phyloP scores from a whole-genome alignment of 2,329 filamentous ascomycete genomes.

The Alternaria incomplexa region DNA sequence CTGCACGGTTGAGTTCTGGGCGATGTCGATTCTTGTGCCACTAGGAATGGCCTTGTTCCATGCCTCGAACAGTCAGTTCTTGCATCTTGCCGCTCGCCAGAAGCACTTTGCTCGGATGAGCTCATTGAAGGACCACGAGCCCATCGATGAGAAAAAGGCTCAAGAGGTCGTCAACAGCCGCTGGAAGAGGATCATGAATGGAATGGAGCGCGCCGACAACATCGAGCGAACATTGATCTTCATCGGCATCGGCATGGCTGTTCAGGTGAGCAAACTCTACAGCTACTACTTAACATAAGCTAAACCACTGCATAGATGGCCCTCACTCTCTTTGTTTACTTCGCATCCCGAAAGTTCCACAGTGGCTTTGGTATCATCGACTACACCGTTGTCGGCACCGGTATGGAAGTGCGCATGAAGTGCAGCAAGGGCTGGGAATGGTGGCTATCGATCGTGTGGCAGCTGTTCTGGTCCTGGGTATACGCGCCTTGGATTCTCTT shows the following conservation, averaged over 20 bases:
- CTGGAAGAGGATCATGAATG: slow-evolving; percentile 29
- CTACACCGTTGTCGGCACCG: slow-evolving; percentile 34
- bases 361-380: slow-evolving; percentile 39
- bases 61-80: slow-evolving; percentile 44
- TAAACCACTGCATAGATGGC: slow-evolving; percentile 17
- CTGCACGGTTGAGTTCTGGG: slow-evolving; percentile 40
- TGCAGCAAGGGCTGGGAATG: slow-evolving; percentile 46
- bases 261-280: slow-evolving; percentile 27
- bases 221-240: slow-evolving; percentile 35
- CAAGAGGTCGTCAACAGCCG: slow-evolving; percentile 31
- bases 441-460: slow-evolving; percentile 46
- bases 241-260: slow-evolving; percentile 35
- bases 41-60: slow-evolving; percentile 35
- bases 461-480: slow-evolving; percentile 46
- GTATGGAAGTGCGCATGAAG: slow-evolving; percentile 26
- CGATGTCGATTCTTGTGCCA: slow-evolving; percentile 2
- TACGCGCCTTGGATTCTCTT: slow-evolving; percentile 45
- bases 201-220: slow-evolving; percentile 32
- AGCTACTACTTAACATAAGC: not conserved
- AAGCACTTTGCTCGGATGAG: slow-evolving; percentile 38
- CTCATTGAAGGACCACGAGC: slow-evolving; percentile 28
- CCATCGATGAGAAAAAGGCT: slow-evolving; percentile 32
- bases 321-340: slow-evolving; percentile 39
- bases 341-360: slow-evolving; percentile 44
- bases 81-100: slow-evolving; percentile 41